phyloP scores from a whole-genome alignment of 2,329 filamentous ascomycete species.

The Apiospora kogelbergensis region DNA sequence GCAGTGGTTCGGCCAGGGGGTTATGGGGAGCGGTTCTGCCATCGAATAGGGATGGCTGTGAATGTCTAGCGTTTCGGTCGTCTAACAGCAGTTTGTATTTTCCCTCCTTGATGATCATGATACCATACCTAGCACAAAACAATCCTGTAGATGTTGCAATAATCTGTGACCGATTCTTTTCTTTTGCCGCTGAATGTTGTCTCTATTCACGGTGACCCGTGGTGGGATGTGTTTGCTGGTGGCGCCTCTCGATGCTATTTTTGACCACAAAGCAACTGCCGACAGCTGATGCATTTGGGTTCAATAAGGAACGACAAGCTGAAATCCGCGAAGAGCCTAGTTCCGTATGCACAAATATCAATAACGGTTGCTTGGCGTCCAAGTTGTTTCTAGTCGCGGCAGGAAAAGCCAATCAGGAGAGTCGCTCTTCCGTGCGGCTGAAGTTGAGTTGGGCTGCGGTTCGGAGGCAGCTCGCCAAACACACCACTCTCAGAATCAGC shows the following conservation, averaged over 20 bases:
- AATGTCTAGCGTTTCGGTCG: background rate
- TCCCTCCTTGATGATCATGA: background rate
- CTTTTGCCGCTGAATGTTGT: background rate
- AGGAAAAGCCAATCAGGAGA: background rate
- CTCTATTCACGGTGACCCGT: background rate
- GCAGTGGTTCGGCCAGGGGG: slow-evolving; percentile 89
- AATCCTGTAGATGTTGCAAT: too few relatives aligned
- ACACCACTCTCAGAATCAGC: background rate
- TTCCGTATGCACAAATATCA: background rate
- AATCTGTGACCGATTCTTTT: background rate
- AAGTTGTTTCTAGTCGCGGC: background rate
- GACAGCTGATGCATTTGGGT: background rate
- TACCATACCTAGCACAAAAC: background rate
- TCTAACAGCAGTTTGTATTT: background rate
- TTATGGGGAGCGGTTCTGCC: slow-evolving; percentile 56
- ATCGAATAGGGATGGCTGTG: slow-evolving; percentile 1
- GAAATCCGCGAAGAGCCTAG: background rate
- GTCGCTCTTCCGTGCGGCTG: background rate
- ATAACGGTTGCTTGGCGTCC: background rate
- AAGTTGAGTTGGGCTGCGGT: background rate
- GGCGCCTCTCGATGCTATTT: background rate
- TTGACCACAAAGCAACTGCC: background rate
- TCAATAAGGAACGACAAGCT: background rate
- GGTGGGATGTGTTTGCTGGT: background rate
- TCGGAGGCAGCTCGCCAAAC: background rate